These are phyloP conservation scores for Amaranthus cruentus DNA, from an alignment of 148 eudicot genomes.

Conservation along the genomic window DNA sequence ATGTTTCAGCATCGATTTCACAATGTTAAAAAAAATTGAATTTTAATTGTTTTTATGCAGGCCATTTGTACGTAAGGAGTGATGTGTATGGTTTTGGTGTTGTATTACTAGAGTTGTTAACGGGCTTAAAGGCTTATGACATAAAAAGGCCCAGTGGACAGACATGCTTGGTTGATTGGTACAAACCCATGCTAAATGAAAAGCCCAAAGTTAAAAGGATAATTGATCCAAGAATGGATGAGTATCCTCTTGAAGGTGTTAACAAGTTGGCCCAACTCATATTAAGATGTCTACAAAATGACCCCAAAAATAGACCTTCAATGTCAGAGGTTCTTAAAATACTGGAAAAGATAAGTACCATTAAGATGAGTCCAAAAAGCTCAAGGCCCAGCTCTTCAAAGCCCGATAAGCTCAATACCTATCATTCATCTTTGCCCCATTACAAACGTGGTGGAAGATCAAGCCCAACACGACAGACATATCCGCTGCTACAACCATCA, in stretches of 20 bases:
- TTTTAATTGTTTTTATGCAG: conserved; percentile 20
- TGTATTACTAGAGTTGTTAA: conserved; percentile 55
- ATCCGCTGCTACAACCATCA: background rate
- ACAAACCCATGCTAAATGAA: conserved; percentile 48
- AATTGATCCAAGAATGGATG: conserved; percentile 53
- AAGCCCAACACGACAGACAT: conserved; percentile 18
- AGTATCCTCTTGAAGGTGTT: conserved; percentile 50
- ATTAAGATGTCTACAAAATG: conserved; percentile 46
- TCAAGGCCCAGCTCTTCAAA: conserved; percentile 20
- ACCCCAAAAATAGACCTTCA: conserved; percentile 49
- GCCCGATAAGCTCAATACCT: conserved; percentile 15
- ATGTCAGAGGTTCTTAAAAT: conserved; percentile 51
- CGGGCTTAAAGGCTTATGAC: conserved; percentile 58
- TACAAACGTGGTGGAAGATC: background rate
- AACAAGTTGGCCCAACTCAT: conserved; percentile 47
- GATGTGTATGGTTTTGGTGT: conserved; percentile 86
- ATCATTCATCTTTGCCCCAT: conserved; percentile 20
- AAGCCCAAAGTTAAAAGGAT: conserved; percentile 43
- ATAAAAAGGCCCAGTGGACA: conserved; percentile 39
- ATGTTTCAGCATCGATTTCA: too few relatives aligned
- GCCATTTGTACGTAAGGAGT: conserved; percentile 66
- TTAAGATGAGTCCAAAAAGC: conserved; percentile 34
- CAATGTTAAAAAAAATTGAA: too few relatives aligned
- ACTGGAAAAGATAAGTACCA: conserved; percentile 37
- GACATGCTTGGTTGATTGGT: conserved; percentile 56